A percentile compares a stretch with the other conserved stretches of the same genome.
Conservation (phyloP, 192 early-diverging fungal genomes). For the Coemansia sp. region DNA sequence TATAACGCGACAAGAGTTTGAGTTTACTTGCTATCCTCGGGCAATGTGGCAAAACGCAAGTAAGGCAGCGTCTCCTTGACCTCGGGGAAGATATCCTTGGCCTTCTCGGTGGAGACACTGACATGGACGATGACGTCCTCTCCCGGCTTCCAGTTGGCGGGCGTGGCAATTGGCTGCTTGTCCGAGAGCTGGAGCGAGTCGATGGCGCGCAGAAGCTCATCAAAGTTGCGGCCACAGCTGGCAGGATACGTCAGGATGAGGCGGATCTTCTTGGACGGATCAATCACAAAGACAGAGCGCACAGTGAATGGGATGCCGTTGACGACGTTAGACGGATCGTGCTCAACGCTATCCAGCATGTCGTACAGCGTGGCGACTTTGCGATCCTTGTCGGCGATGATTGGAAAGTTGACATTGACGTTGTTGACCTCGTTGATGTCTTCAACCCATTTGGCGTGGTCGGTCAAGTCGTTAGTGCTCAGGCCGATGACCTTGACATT, state of each 20-base stretch:
- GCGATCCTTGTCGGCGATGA: slow-evolving; percentile 91
- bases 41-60: slow-evolving; percentile 69
- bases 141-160: slow-evolving; percentile 88
- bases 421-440: slow-evolving; percentile 93
- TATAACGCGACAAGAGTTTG: no score
- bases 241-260: slow-evolving; percentile 93
- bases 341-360: slow-evolving; percentile 91
- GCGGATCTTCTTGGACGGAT: slow-evolving; percentile 89
- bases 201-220: slow-evolving; percentile 91
- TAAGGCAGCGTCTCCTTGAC: slow-evolving; percentile 84
- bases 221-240: slow-evolving; percentile 92
- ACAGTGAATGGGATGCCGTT: slow-evolving; percentile 94
- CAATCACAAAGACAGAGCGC: slow-evolving; percentile 94
- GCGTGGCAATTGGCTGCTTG: slow-evolving; percentile 87
- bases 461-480: slow-evolving; percentile 82
- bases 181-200: slow-evolving; percentile 95
- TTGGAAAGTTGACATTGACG: slow-evolving; percentile 82
- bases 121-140: slow-evolving; percentile 93
- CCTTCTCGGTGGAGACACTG: slow-evolving; percentile 79
- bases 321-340: slow-evolving; percentile 84
- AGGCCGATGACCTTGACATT: slow-evolving; percentile 92
- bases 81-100: slow-evolving; percentile 81
- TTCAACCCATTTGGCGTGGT: slow-evolving; percentile 86
- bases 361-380: slow-evolving; percentile 89
- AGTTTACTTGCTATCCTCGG: no score